Evolutionary conservation across 2,329 filamentous ascomycete genomes (phyloP), one percentile per base, ranked within the genome.

Genomic region (Ploettnerulaceae sp.): DNA sequence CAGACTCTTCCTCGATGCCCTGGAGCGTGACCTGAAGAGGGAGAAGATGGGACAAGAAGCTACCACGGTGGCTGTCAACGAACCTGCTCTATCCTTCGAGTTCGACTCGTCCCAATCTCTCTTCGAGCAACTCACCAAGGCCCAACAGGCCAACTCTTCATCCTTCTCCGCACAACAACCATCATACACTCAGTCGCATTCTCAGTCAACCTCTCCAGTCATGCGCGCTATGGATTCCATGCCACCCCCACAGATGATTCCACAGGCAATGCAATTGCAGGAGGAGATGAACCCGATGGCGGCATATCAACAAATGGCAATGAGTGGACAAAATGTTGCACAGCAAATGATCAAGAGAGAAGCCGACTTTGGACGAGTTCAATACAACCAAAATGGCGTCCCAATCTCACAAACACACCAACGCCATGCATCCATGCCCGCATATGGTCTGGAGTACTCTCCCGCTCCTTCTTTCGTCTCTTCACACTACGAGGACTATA

Each of bases 1-100:
- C 70, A 82, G 93, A 45, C 81, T 98, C 41, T 98, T 98, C 71
- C 83, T 98, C 58, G 93, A 98, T 72, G 93, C 93, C 29, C 75
- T 98, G 60, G 93, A 98, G 76, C 85, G 93, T 56, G 93, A 98
- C 65, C 72, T 98, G 65, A 98, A 98, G 82, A 82, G 93, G 64
- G 93, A 98, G 73, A 98, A 98, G 80, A 97, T 97, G 91, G 85
- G 86, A 57, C 93, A 98, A 71, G 93, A 98, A 71, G 89, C 93
- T 47, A 98, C 90, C 41, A 98, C 93, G 12, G 83, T 95, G 60
- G 93, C 93, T 45, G 89, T 97, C 65, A 95, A 85, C 77, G 93
- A 98, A 73, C 93, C 93, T 26, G 93, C 93, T 41, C 74, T 97
- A 61, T 98, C 93, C 1, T 98, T 98, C 73, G 89, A 98, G 70